Base-by-base conservation (phyloP, 2,329 filamentous ascomycete genomes). In the Botryotinia globosa region DNA sequence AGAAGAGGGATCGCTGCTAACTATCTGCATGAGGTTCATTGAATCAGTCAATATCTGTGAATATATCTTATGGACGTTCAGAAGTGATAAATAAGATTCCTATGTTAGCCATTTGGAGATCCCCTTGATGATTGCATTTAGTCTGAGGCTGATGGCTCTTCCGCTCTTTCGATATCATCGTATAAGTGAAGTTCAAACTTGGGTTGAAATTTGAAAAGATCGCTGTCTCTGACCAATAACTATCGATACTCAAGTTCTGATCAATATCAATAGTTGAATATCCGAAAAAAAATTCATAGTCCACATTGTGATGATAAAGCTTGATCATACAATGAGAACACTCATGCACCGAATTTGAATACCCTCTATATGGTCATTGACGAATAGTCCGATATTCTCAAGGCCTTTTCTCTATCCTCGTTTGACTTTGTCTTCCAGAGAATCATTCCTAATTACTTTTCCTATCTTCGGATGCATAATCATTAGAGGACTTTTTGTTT, bases 11-110 rank as follows among this genome's bases (percentile, higher is more conserved):
- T n/a, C 7, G 37, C 65, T 76, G 72, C 74, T 73, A 75, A 16
- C 72, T 71, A 20, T 70, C 58, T 25, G 62, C 20, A 16, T 62
- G 59, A 9, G 71, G 37, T 29, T 73, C 39, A 32, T 75, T 77
- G 39, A 75, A 70, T 73, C 73, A 76, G 37, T 48, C 44, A 3
- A 76, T 45, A 20, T 61, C 32, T 22, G 37, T 29, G 34, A 68
- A 61, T 37, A 45, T 29, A 29, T 66, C 37, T 9, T 32, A 69
- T 29, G 70, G 71, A 32, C 39, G 32, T 12, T 39, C n/a, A 7
- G 22, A 32, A 20, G 22, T 25, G 22, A 59, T 32, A 16, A 32
- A 58, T 51, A 18, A 32, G 10, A 3, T 71, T 9, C 44, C 22
- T 29, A 22, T 32, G 42, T 65, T 71, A 25, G 42, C 12, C 51